Evolutionary conservation across 345 rosid species (phyloP), one percentile per base, ranked within the genome.

Genomic region (Gossypium longicalyx): DNA sequence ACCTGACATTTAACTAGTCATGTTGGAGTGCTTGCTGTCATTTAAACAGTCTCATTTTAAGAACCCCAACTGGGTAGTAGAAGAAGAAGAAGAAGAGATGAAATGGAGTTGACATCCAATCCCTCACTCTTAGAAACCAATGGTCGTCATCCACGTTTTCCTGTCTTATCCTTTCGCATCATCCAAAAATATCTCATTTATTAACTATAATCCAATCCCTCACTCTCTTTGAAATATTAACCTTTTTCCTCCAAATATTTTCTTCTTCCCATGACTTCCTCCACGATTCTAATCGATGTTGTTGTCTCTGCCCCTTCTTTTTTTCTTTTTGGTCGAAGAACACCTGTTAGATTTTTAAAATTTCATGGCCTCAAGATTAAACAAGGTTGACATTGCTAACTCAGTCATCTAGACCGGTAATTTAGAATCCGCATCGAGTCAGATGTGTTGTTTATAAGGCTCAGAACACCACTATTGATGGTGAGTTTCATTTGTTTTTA

Each of bases 391-490:
- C 2, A 1, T 63, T 13, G 7, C 4, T 12, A 2, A 41, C 69
- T 52, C 65, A 62, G 4, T 74, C 76, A 1, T 20, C 78, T 3
- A 25, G 76, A 74, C 63, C 71, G 51, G 6, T 70, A 69, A 65
- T 48, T 20, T 74, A 15, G 54, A 9, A 29, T 10, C 45, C 9
- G 16, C 19, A 9, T 15, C 41, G 15, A 61, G 16, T 70, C 61
- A 0, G 1, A 34, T 5, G 41, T 34, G 1, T 34, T 34, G 41
- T 34, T 34, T 34, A 5, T 34, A 5, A 81, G 58, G 78, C 80
- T 66, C 74, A 81, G 16, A 43, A 80, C 2, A 77, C 78, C 3
- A 76, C 74, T 7, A 53, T 77, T 8, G 75, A 70, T 3, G 80
- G 83, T 77, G 9, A 41, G 76, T 70, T 27, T 34, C 41, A 34